phyloP scores from a whole-genome alignment of 805 yeast genomes.

The Cyberlindnera euphorbiae region DNA sequence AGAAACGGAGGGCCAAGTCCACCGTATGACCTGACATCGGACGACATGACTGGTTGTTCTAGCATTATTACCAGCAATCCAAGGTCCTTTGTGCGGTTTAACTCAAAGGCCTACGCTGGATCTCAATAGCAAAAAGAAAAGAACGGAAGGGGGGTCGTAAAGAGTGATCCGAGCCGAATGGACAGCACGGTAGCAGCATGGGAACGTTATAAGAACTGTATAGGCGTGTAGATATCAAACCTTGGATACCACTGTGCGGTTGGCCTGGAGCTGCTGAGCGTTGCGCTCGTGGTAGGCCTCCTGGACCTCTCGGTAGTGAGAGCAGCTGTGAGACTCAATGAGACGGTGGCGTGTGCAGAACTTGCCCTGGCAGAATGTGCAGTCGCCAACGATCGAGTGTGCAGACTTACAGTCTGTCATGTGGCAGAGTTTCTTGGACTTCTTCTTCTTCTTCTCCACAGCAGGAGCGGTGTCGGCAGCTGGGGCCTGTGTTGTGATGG shows the following conservation, averaged over 20 bases:
- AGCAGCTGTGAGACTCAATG: constrained; percentile 57
- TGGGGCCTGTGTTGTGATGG: neutral
- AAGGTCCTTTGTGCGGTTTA: too few species aligned
- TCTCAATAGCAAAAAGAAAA: too few species aligned
- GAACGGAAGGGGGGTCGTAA: neutral
- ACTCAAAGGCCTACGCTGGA: too few species aligned
- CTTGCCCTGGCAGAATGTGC: constrained; percentile 57
- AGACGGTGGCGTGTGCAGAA: constrained; percentile 64
- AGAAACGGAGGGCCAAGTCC: too few species aligned
- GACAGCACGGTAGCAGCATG: too few species aligned
- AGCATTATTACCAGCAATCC: too few species aligned
- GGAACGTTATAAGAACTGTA: too few species aligned
- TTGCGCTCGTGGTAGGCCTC: constrained; percentile 58
- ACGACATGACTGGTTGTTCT: too few species aligned
- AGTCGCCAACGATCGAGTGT: constrained; percentile 53
- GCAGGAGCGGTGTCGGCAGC: constrained; percentile 2
- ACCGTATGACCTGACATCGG: too few species aligned
- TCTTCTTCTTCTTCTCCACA: constrained; percentile 23
- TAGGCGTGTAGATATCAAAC: constrained; percentile 32
- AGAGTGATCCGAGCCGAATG: neutral
- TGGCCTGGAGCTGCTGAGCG: constrained; percentile 56
- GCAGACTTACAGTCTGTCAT: constrained; percentile 23
- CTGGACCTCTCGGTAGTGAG: constrained; percentile 55
- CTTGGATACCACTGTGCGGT: constrained; percentile 53
- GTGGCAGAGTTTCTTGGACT: constrained; percentile 27